Evolutionary conservation across 257 asterid species (phyloP), one percentile per base, ranked within the genome.

Genomic region (Thymus quinquecostatus): DNA sequence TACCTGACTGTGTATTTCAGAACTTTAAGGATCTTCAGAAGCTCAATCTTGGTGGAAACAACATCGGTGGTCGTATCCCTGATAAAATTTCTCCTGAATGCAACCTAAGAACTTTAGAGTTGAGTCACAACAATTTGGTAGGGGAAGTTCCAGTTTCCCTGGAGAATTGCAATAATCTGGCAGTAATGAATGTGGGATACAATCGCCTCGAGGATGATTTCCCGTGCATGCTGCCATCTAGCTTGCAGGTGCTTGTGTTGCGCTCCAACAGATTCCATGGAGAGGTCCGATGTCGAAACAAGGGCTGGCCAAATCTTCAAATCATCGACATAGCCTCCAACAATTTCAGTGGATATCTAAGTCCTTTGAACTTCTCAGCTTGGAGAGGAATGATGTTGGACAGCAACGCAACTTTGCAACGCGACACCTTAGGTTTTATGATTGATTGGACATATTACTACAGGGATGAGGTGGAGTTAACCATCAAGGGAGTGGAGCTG

Each of bases 401-500:
- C 13, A 51, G 4, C 6, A 5, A 10, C 5, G 11, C 53, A 47
- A 47, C 10, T 14, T 47, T 47, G 53, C 3, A 2, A 2, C 13
- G 6, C 57, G 14, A 4, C 1, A n/a, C 1, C 30, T 51, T 51
- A 12, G 57, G 27, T 14, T 4, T 14, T 14, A n/a, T 2, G 5
- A n/a, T 9, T 5, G 0, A 0, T 51, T 1, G 9, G 10, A 6
- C 10, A 2, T 2, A 41, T 8, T n/a, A 51, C 57, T 51, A n/a
- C 57, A 14, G 10, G 29, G 57, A 51, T 10, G 57, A 51, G 29
- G 85, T 83, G 45, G 71, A 70, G 1, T 13, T 85, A n/a, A 62
- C 13, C 58, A 33, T 70, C 27, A 84, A 83, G 77, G 90, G 88
- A 48, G 11, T 12, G 6, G 69, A 62, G 43, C 11, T 36, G 29